phyloP scores from a whole-genome alignment of 2,329 filamentous ascomycete genomes.

The Trichoderma breve region DNA sequence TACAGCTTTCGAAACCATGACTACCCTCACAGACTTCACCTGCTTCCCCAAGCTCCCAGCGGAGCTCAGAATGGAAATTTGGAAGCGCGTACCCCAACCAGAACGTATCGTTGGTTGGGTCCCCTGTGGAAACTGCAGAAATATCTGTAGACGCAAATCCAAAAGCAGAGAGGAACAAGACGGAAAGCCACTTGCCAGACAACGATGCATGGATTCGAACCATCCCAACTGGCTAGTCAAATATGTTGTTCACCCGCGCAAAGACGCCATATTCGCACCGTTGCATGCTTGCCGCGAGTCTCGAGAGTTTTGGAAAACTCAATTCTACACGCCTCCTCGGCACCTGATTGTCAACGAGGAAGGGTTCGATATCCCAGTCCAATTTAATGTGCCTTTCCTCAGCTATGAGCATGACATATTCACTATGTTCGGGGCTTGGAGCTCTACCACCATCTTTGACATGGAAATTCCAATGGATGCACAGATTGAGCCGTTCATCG shows the following conservation, averaged over 20 bases:
- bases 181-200: neutral
- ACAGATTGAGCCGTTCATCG: conserved; percentile 1
- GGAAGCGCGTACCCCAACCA: conserved; percentile 13
- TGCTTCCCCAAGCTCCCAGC: neutral
- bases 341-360: neutral
- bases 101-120: conserved; percentile 15
- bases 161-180: neutral
- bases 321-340: neutral
- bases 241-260: conserved; percentile 20
- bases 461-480: neutral
- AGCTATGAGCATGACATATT: conserved; percentile 21
- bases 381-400: conserved; percentile 17
- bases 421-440: conserved; percentile 21
- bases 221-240: conserved; percentile 17
- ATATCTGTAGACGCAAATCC: neutral
- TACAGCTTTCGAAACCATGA: neutral
- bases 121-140: conserved; percentile 9
- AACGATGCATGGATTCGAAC: conserved; percentile 24
- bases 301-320: conserved; percentile 1
- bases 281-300: conserved; percentile 19
- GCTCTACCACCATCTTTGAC: neutral
- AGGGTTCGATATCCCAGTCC: neutral
- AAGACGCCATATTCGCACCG: conserved; percentile 15
- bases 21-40: neutral
- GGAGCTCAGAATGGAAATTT: conserved; percentile 14